These are phyloP conservation scores for Geotrichum citri-aurantii DNA, from an alignment of 1,139 yeast species.

Conservation along the genomic window DNA sequence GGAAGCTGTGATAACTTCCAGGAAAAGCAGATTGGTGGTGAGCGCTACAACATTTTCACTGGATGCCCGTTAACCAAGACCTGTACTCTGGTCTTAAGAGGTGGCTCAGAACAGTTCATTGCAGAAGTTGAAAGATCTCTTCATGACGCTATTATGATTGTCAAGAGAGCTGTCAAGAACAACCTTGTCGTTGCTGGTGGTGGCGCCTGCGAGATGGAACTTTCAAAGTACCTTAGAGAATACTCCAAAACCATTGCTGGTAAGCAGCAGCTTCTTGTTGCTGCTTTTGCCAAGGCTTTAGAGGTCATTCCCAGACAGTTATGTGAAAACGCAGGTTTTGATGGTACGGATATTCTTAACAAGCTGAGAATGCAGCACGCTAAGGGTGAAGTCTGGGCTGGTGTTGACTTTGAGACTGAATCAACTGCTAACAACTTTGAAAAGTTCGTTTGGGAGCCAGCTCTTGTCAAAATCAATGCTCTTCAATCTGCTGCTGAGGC, in stretches of 20 bases:
- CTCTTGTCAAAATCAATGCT: conserved; percentile 91
- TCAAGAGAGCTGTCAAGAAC: conserved; percentile 86
- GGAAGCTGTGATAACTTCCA: conserved; percentile 86
- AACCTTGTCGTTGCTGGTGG: conserved; percentile 94
- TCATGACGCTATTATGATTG: conserved; percentile 98
- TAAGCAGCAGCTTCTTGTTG: conserved; percentile 85
- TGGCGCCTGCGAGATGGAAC: conserved; percentile 98
- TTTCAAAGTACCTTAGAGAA: conserved; percentile 83
- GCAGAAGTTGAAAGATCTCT: conserved; percentile 97
- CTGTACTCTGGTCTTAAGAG: conserved; percentile 87
- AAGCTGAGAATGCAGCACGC: conserved; percentile 90
- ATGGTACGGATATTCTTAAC: conserved; percentile 87
- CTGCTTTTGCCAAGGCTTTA: conserved; percentile 88
- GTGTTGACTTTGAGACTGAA: conserved; percentile 86
- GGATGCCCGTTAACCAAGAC: conserved; percentile 93
- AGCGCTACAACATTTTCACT: conserved; percentile 83
- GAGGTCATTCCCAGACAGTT: conserved; percentile 96
- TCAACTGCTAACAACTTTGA: conserved; percentile 76
- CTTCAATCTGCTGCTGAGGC: conserved; percentile 96
- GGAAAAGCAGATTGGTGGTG: conserved; percentile 93
- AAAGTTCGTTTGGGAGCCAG: conserved; percentile 95
- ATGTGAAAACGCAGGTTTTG: conserved; percentile 97
- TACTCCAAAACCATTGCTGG: conserved; percentile 86
- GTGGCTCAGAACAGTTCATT: conserved; percentile 98
- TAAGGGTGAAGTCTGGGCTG: conserved; percentile 85